Percentiles rank a stretch among this genome's conserved stretches.
Evolutionary conservation across 192 early-diverging fungal genomes (phyloP).

Genomic region (Coemansia sp.): DNA sequence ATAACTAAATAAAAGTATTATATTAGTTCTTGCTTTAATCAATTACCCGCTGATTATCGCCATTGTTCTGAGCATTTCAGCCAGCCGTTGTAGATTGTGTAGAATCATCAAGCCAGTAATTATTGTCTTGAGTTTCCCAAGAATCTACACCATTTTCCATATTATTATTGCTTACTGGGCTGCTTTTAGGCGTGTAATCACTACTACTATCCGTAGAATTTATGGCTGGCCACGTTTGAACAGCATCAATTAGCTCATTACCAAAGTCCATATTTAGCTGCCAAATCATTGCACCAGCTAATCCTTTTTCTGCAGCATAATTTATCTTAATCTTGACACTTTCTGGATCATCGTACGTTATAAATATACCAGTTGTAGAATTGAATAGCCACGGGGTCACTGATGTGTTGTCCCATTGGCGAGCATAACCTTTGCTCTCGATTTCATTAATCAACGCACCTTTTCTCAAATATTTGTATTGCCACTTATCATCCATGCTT

Average conservation of each 20-base stretch:
- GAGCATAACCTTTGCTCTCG: conserved; percentile 58
- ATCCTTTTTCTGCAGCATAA: conserved; percentile 48
- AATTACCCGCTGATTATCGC: too few relatives aligned
- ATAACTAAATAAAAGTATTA: too few relatives aligned
- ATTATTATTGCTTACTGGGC: not conserved
- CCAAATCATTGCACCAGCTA: conserved; percentile 66
- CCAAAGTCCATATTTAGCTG: conserved; percentile 41
- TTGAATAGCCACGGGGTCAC: conserved; percentile 63
- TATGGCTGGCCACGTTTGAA: not conserved
- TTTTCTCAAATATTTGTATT: conserved; percentile 59
- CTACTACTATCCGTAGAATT: not conserved
- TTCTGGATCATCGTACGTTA: conserved; percentile 74
- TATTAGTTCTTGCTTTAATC: too few relatives aligned
- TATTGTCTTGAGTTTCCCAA: too few relatives aligned
- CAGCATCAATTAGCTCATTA: conserved; percentile 56
- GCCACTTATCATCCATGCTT: conserved; percentile 59
- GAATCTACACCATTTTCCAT: too few relatives aligned
- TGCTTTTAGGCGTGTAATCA: not conserved
- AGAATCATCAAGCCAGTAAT: too few relatives aligned
- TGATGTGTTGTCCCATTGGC: conserved; percentile 60
- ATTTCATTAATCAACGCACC: conserved; percentile 39
- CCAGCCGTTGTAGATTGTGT: too few relatives aligned
- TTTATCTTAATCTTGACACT: conserved; percentile 62
- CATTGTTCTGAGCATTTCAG: too few relatives aligned
- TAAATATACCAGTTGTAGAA: conserved; percentile 55